phyloP scores from a whole-genome alignment of 345 rosid genomes.

The Excoecaria cochinchinensis region DNA sequence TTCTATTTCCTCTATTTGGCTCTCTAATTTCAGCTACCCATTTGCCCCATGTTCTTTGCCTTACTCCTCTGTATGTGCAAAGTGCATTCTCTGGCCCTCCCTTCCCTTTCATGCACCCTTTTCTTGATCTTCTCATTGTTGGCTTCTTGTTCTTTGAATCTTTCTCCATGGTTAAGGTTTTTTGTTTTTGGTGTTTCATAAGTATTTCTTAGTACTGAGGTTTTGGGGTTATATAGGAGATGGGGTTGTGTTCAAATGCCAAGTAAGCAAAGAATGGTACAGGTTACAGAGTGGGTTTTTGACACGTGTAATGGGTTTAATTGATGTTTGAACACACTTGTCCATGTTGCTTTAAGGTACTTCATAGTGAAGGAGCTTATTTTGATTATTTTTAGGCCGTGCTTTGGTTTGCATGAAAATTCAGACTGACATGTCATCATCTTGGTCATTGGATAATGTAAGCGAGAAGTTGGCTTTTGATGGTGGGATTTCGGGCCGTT shows the following conservation, averaged over 20 bases:
- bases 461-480: too few species aligned
- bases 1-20: slow-evolving; percentile 47
- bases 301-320: slow-evolving; percentile 5
- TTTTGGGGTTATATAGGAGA: neutral
- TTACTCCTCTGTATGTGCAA: slow-evolving; percentile 53
- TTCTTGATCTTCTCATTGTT: slow-evolving; percentile 52
- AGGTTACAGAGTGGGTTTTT: neutral
- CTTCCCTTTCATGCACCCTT: slow-evolving; percentile 72
- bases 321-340: neutral
- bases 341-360: neutral
- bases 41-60: slow-evolving; percentile 66
- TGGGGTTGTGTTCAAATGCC: neutral
- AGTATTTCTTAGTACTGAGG: too few species aligned
- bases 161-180: slow-evolving; percentile 7
- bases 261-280: neutral
- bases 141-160: slow-evolving; percentile 29
- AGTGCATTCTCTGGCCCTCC: slow-evolving; percentile 64
- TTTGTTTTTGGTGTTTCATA: too few species aligned
- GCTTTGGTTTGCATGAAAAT: too few species aligned
- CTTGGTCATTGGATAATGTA: too few species aligned
- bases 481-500: too few species aligned
- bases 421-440: too few species aligned
- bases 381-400: neutral
- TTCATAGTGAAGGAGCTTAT: neutral
- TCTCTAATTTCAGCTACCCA: slow-evolving; percentile 67